Evolutionary conservation across 2,329 filamentous ascomycete genomes (phyloP).

Genomic region (Davidsoniella virescens): DNA sequence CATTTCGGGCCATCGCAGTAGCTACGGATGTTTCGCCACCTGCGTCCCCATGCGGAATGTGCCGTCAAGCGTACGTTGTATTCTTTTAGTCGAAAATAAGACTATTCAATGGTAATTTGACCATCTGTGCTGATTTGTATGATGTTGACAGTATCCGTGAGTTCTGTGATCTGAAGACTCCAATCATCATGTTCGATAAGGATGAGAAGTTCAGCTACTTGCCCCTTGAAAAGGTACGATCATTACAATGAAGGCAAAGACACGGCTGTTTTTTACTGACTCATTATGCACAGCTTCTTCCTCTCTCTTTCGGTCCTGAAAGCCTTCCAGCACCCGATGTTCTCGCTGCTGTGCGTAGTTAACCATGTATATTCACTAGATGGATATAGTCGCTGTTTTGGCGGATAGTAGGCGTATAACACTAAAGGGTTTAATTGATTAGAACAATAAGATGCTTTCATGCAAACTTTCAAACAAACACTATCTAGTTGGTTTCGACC

Average conservation of each 20-base stretch:
- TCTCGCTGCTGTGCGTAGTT: not conserved
- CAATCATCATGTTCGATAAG: conserved; percentile 86
- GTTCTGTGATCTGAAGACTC: conserved; percentile 51
- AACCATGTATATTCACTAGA: too few relatives aligned
- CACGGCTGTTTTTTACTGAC: not conserved
- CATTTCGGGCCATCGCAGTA: conserved; percentile 68
- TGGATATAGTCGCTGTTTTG: not conserved
- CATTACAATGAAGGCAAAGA: not conserved
- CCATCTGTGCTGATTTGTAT: conserved; percentile 4
- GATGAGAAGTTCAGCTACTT: conserved; percentile 55
- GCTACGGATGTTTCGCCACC: conserved; percentile 59
- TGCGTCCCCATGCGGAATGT: conserved; percentile 83
- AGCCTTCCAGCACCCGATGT: conserved; percentile 27
- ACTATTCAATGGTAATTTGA: not conserved
- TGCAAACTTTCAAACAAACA: not conserved
- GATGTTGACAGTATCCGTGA: conserved; percentile 48
- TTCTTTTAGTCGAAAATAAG: not conserved
- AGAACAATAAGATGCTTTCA: not conserved
- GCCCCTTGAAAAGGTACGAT: conserved; percentile 47
- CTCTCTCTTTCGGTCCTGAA: conserved; percentile 51
- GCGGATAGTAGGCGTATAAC: not conserved
- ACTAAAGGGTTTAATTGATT: not conserved
- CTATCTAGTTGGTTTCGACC: not conserved
- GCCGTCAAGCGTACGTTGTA: conserved; percentile 63
- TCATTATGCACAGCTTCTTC: conserved; percentile 36